phyloP scores from a whole-genome alignment of 1,139 yeast genomes.

The Sporopachydermia cereana region DNA sequence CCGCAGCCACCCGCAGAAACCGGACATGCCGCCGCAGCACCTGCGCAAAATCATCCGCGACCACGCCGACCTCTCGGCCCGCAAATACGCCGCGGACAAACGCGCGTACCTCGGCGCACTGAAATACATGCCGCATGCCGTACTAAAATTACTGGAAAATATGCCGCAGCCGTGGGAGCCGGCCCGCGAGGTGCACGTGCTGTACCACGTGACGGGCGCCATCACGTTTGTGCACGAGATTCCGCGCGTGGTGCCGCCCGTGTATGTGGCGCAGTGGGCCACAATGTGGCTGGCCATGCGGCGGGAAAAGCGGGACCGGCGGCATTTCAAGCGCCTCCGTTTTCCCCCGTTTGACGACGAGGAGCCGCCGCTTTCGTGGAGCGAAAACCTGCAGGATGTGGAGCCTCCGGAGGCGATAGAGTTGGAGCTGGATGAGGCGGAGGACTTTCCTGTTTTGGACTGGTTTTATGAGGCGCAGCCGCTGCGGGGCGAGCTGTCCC shows the following conservation, averaged over 20 bases:
- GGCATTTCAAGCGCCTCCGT: constrained; percentile 81
- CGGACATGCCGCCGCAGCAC: constrained; percentile 93
- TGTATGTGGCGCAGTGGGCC: constrained; percentile 93
- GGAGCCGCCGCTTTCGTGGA: constrained; percentile 82
- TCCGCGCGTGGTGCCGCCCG: constrained; percentile 88
- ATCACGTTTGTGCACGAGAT: constrained; percentile 89
- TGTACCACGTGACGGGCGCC: constrained; percentile 89
- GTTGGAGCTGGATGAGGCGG: constrained; percentile 48
- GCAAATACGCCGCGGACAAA: constrained; percentile 76
- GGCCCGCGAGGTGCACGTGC: constrained; percentile 70
- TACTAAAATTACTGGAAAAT: constrained; percentile 76
- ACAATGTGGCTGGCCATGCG: constrained; percentile 89
- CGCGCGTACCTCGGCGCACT: constrained; percentile 83
- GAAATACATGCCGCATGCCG: constrained; percentile 93
- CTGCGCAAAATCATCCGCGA: constrained; percentile 72
- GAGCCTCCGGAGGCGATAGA: constrained; percentile 64
- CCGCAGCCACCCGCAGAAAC: constrained; percentile 47
- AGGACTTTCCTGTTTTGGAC: constrained; percentile 46
- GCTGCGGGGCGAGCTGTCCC: constrained; percentile 39
- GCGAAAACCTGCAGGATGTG: constrained; percentile 61
- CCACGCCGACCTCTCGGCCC: constrained; percentile 79
- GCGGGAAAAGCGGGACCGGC: constrained; percentile 81
- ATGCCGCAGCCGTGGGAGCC: constrained; percentile 99
- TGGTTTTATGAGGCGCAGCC: constrained; percentile 83
- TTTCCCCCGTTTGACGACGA: constrained; percentile 98